These are phyloP conservation scores for Claviceps spartinae DNA, from an alignment of 2,329 filamentous ascomycete genomes.

Conservation along the genomic window DNA sequence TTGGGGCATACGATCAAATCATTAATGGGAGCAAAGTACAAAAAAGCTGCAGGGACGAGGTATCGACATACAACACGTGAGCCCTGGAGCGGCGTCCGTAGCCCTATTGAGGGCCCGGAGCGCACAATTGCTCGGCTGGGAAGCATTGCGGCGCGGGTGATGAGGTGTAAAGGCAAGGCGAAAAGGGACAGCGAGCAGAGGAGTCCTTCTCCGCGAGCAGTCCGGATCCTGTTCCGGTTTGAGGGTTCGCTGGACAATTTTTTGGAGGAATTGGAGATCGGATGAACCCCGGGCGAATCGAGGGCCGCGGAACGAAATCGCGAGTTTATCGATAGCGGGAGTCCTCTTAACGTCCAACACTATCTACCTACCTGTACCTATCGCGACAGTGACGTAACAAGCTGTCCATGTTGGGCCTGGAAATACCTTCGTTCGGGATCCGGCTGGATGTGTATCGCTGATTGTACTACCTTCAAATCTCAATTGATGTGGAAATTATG, in stretches of 20 bases:
- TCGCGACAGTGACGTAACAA: too few species aligned
- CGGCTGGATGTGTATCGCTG: too few species aligned
- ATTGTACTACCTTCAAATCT: too few species aligned
- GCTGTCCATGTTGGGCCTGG: too few species aligned
- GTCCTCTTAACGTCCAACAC: too few species aligned
- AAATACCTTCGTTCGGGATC: too few species aligned
- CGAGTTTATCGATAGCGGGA: background rate
- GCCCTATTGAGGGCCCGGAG: constrained; percentile 21
- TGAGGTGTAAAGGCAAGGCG: background rate
- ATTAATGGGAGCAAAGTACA: background rate
- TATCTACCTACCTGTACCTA: too few species aligned
- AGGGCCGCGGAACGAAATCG: background rate
- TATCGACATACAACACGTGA: constrained; percentile 15
- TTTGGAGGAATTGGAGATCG: constrained; percentile 16
- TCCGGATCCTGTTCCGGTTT: background rate
- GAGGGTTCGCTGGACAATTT: constrained; percentile 13
- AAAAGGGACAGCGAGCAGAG: background rate
- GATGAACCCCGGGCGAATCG: constrained; percentile 21
- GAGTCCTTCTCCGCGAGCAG: background rate
- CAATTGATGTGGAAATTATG: too few species aligned
- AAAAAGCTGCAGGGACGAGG: too few species aligned
- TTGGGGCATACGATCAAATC: background rate
- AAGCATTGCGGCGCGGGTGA: constrained; percentile 24
- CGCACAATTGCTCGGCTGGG: constrained; percentile 31
- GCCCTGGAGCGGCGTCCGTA: constrained; percentile 17